Percentiles rank a stretch among this genome's conserved stretches.
Evolutionary conservation across 2,329 filamentous ascomycete species (phyloP).

Genomic region (Sporothrix brasiliensis): DNA sequence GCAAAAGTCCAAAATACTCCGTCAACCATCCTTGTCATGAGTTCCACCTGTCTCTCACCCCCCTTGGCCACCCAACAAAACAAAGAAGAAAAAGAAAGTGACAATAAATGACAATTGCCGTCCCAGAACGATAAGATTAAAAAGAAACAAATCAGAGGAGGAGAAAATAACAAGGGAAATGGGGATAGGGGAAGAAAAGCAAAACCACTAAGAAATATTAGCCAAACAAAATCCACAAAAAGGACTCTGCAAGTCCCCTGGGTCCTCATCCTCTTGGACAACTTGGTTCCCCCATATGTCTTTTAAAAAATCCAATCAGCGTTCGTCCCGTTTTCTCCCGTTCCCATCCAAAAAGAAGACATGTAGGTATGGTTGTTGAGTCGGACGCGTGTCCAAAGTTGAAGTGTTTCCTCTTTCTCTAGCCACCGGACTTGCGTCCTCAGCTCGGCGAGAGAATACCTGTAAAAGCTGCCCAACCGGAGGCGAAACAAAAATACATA

Average conservation of each 20-base stretch:
- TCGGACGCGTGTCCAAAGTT: slow-evolving; percentile 32
- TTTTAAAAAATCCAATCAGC: slow-evolving; percentile 17
- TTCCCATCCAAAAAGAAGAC: background rate
- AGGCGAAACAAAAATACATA: slow-evolving; percentile 12
- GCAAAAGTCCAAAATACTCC: background rate
- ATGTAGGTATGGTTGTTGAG: background rate
- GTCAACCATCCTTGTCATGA: background rate
- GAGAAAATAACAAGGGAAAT: background rate
- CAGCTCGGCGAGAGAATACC: slow-evolving; percentile 31
- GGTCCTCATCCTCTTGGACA: background rate
- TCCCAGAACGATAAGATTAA: slow-evolving; percentile 30
- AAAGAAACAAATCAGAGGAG: slow-evolving; percentile 5
- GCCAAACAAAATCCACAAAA: slow-evolving; percentile 22
- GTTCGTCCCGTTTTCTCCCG: background rate
- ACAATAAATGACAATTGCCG: slow-evolving; percentile 31
- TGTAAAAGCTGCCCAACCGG: slow-evolving; percentile 24
- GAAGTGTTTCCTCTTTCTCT: slow-evolving; percentile 31
- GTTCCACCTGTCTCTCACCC: slow-evolving; percentile 21
- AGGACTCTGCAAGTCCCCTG: background rate
- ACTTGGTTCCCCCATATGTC: no score
- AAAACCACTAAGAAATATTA: background rate
- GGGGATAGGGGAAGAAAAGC: background rate
- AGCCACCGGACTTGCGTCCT: slow-evolving; percentile 33
- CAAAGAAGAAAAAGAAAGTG: slow-evolving; percentile 24
- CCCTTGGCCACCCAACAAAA: slow-evolving; percentile 31